Evolutionary conservation across 2,329 filamentous ascomycete species (phyloP), one percentile per base, ranked within the genome.

Genomic region (Aureobasidium sp.): DNA sequence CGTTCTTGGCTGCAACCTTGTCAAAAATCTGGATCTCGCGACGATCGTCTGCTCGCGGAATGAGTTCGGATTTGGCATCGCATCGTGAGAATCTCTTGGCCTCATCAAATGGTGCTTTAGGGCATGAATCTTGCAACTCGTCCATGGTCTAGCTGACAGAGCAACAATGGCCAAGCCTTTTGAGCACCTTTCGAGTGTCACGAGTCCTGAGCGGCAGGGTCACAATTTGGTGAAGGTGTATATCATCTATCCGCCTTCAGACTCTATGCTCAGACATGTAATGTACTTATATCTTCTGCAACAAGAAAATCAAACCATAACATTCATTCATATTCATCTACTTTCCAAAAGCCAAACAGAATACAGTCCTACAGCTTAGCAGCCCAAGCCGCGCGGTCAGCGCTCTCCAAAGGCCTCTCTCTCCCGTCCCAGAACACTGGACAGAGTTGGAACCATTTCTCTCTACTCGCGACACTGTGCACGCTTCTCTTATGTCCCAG

Each of bases 401-500:
- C 66, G 20, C 65, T 67, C 62, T 68, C 67, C 62, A 67, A 51
- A 25, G 66, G 65, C 42, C 67, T 65, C 59, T 65, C 66, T 61
- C 66, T 63, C 11, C 78, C 79, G 65, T 81, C 79, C 77, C 78
- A 81, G 65, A 77, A 79, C 27, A 81, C 56, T 7, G 78, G 78
- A 65, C 76, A 79, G 14, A 81, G 69, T 66, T 78, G 72, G 63
- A 77, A 77, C 70, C 71, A 77, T 62, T 74, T 73, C 64, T 77
- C 75, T 31, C 75, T 66, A 44, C 69, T 70, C 65, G 70, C 73
- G 36, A 72, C 69, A 20, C 70, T 71, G 64, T 73, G 70, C 2
- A 73, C 74, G n/a, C 70, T 73, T 31, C 75, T 67, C 64, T 76
- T 76, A 61, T 76, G 74, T 0, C 69, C 70, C 25, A 76, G 65